phyloP scores from a whole-genome alignment of 495 filamentous ascomycete species.

The Neurospora sp. region DNA sequence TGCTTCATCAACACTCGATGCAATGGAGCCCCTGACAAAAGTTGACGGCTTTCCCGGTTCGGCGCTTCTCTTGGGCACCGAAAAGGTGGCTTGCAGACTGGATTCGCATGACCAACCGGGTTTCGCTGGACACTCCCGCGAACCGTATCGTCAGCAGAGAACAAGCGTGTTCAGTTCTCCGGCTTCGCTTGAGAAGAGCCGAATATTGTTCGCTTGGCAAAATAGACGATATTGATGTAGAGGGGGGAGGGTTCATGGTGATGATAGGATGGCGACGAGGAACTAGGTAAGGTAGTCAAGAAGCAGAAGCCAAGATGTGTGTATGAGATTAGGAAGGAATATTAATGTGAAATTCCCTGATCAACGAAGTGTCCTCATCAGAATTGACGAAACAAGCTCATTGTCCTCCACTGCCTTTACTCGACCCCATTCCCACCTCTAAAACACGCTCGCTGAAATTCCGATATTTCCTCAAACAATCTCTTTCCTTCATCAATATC shows the following conservation, averaged over 20 bases:
- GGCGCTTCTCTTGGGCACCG: neutral
- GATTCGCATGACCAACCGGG: neutral
- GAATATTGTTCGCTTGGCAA: too few relatives aligned
- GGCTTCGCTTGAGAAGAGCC: too few relatives aligned
- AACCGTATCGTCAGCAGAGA: neutral
- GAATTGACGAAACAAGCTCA: neutral
- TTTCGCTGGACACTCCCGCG: neutral
- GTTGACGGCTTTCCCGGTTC: neutral
- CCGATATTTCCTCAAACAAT: neutral
- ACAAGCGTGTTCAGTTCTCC: too few relatives aligned
- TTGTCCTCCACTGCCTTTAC: neutral
- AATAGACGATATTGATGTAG: too few relatives aligned
- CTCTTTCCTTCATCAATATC: neutral
- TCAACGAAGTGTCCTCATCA: neutral
- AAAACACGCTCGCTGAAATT: neutral
- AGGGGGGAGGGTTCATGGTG: too few relatives aligned
- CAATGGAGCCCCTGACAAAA: neutral
- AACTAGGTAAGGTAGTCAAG: neutral
- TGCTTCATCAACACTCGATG: neutral
- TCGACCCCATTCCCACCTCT: neutral
- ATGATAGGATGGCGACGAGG: too few relatives aligned
- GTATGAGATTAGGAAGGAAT: neutral
- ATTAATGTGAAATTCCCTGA: neutral
- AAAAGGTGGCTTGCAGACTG: neutral
- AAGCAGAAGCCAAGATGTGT: neutral